A percentile compares a stretch with the other conserved stretches of the same genome.
phyloP scores from a whole-genome alignment of 2,329 filamentous ascomycete genomes.

The Aspergillus felis region DNA sequence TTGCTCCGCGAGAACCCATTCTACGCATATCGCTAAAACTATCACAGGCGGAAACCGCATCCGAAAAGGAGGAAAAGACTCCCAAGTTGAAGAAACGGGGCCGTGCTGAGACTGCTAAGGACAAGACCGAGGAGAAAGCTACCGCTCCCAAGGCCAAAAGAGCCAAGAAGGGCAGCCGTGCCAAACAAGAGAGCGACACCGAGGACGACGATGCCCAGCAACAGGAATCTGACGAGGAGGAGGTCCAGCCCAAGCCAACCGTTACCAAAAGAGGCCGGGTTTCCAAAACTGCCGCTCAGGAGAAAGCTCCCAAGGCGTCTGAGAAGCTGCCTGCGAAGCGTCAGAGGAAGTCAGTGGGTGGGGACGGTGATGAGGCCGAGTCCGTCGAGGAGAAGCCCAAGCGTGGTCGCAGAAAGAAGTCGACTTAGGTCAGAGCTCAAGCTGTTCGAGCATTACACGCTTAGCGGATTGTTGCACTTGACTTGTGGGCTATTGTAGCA shows the following conservation, averaged over 20 bases:
- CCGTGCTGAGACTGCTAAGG: constrained; percentile 10
- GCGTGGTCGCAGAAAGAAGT: constrained; percentile 22
- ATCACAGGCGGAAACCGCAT: constrained; percentile 9
- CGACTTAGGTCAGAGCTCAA: background rate
- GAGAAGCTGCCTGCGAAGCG: constrained; percentile 11
- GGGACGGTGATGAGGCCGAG: constrained; percentile 14
- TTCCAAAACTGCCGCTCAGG: constrained; percentile 3
- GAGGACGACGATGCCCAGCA: background rate
- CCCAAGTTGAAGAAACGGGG: constrained; percentile 17
- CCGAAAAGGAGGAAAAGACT: constrained; percentile 12
- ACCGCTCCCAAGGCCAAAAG: constrained; percentile 14
- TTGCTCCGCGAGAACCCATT: background rate
- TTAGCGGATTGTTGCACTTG: background rate
- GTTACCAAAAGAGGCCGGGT: constrained; percentile 19
- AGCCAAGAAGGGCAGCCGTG: constrained; percentile 4
- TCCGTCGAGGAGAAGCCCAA: constrained; percentile 20
- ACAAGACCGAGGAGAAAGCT: constrained; percentile 8
- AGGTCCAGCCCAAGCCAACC: constrained; percentile 14
- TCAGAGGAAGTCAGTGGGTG: constrained; percentile 7
- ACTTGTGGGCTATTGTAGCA: background rate
- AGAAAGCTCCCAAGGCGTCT: constrained; percentile 4
- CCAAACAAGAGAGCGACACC: constrained; percentile 10
- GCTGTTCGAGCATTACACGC: background rate
- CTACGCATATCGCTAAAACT: constrained; percentile 7
- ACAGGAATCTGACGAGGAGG: constrained; percentile 6